These are phyloP conservation scores for Physcomitrium patens DNA, from an alignment of 225 moss, liverwort and hornwort genomes.

Conservation along the genomic window DNA sequence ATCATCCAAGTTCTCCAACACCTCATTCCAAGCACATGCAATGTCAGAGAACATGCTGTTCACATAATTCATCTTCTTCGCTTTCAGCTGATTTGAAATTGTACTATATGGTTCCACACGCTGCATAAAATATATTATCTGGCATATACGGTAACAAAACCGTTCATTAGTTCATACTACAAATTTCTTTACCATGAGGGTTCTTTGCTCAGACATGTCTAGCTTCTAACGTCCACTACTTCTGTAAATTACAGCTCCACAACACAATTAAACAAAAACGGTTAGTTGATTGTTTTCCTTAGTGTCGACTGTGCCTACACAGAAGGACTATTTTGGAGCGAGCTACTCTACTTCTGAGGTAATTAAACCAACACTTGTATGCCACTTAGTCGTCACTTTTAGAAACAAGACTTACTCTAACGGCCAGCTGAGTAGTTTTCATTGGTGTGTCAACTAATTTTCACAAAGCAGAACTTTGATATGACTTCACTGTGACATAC, in stretches of 20 bases:
- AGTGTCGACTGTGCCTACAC: not conserved
- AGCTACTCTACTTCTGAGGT: slow-evolving; percentile 6
- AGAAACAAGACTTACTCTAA: not conserved
- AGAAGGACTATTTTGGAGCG: not conserved
- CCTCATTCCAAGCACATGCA: slow-evolving; percentile 81
- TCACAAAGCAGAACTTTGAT: not conserved
- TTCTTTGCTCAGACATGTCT: slow-evolving; percentile 17
- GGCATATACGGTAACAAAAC: slow-evolving; percentile 28
- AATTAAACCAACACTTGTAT: not conserved
- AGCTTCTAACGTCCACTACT: slow-evolving; percentile 8
- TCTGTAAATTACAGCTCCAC: slow-evolving; percentile 2
- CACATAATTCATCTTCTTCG: slow-evolving; percentile 68
- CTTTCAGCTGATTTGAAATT: slow-evolving; percentile 72
- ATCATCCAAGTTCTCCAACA: slow-evolving; percentile 84
- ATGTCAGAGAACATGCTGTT: slow-evolving; percentile 77
- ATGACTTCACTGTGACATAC: not conserved
- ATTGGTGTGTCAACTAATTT: not conserved
- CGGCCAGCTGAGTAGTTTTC: not conserved
- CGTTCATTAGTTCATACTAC: slow-evolving; percentile 24
- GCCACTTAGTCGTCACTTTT: not conserved
- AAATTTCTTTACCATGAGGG: not conserved
- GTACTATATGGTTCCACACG: slow-evolving; percentile 91
- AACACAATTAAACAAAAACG: not conserved
- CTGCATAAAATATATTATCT: slow-evolving; percentile 86
- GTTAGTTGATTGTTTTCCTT: slow-evolving; percentile 2